phyloP scores from a whole-genome alignment of 345 rosid species.

The Lepidium africanum region DNA sequence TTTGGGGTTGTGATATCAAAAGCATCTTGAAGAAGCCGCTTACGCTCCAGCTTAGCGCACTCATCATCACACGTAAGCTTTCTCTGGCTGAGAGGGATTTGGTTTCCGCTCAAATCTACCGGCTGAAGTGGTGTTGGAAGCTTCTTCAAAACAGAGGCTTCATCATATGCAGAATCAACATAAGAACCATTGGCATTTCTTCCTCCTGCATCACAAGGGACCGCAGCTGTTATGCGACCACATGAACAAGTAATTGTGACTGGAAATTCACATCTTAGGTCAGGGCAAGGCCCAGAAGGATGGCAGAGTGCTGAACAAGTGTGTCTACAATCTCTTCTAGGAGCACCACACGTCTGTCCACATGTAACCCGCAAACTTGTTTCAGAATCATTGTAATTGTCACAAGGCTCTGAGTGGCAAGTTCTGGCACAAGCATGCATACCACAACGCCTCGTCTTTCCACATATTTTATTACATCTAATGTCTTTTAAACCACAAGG shows the following conservation, averaged over 20 bases:
- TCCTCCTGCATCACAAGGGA: slow-evolving; percentile 95
- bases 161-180: slow-evolving; percentile 46
- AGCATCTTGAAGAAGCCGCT: slow-evolving; percentile 85
- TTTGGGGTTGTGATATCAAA: slow-evolving; percentile 70
- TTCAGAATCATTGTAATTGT: slow-evolving; percentile 32
- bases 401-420: slow-evolving; percentile 81
- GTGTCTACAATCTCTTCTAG: slow-evolving; percentile 88
- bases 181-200: slow-evolving; percentile 28
- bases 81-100: slow-evolving; percentile 75
- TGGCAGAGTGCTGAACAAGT: slow-evolving; percentile 79
- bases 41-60: slow-evolving; percentile 86
- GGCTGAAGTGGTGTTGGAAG: slow-evolving; percentile 71
- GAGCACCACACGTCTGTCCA: slow-evolving; percentile 93
- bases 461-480: slow-evolving; percentile 85
- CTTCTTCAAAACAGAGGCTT: slow-evolving; percentile 59
- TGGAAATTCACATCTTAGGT: slow-evolving; percentile 63
- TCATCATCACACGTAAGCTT: slow-evolving; percentile 87
- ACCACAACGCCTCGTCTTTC: slow-evolving; percentile 92
- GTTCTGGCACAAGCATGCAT: slow-evolving; percentile 87
- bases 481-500: slow-evolving; percentile 94
- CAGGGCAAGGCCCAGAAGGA: slow-evolving; percentile 80
- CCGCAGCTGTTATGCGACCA: slow-evolving; percentile 61
- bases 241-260: slow-evolving; percentile 81
- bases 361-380: slow-evolving; percentile 53
- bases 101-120: slow-evolving; percentile 47